Conservation (phyloP, 768 basidiomycete genomes). For the Termitomyces sp. region DNA sequence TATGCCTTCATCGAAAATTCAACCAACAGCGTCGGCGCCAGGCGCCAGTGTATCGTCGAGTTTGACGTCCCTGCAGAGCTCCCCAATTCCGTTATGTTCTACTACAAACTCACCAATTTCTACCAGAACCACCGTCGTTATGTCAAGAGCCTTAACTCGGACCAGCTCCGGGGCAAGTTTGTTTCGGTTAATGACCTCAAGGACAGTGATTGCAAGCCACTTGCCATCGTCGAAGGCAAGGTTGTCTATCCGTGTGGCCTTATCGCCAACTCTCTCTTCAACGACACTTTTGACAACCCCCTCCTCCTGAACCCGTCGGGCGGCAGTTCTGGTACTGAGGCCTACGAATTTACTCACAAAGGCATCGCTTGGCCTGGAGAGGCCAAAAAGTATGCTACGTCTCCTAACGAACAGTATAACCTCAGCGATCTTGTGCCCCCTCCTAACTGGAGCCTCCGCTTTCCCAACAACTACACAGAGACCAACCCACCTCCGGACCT, state of each 20-base stretch:
- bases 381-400: conserved; percentile 77
- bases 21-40: conserved; percentile 36
- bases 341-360: conserved; percentile 68
- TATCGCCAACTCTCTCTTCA: conserved; percentile 96
- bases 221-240: conserved; percentile 52
- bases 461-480: conserved; percentile 67
- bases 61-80: conserved; percentile 83
- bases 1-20: conserved; percentile 72
- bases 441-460: conserved; percentile 82
- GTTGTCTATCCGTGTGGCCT: conserved; percentile 92
- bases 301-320: conserved; percentile 47
- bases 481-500: conserved; percentile 69
- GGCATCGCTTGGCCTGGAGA: conserved; percentile 98
- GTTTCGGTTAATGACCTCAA: conserved; percentile 46
- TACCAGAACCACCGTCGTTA: conserved; percentile 99
- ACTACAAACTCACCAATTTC: conserved; percentile 96
- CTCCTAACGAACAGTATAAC: conserved; percentile 40
- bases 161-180: conserved; percentile 77
- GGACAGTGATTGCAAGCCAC: conserved; percentile 83
- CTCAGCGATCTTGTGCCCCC: conserved; percentile 78
- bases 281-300: conserved; percentile 80
- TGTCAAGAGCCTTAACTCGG: conserved; percentile 82
- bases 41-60: conserved; percentile 67
- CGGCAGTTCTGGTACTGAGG: conserved; percentile 33
- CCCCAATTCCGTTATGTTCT: conserved; percentile 72